These are phyloP conservation scores for Dendrobium nobile DNA, from an alignment of 106 monocot genomes.

Conservation along the genomic window DNA sequence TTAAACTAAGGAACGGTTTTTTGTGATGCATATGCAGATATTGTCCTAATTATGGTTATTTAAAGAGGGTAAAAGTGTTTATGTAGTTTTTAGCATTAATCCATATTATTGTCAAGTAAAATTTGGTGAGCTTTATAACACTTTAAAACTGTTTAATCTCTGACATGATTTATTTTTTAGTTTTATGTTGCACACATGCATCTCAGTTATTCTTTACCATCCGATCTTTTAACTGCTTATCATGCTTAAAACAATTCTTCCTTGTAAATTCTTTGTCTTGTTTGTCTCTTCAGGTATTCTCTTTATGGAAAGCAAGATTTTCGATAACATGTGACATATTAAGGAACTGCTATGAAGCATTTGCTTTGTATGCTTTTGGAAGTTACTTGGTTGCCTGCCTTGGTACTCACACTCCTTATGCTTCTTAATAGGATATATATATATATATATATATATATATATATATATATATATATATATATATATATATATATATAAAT, in stretches of 20 bases:
- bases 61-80: not conserved
- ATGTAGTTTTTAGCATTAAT: not conserved
- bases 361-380: conserved; percentile 71
- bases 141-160: not conserved
- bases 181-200: not conserved
- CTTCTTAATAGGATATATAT: not conserved
- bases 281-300: conserved; percentile 49
- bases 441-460: too few relatives aligned
- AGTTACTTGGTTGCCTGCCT: conserved; percentile 72
- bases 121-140: not conserved
- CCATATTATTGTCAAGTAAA: not conserved
- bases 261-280: not conserved
- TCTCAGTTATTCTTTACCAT: not conserved
- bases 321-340: conserved; percentile 76
- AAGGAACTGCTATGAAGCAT: conserved; percentile 87
- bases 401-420: conserved; percentile 29
- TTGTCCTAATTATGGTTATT: not conserved
- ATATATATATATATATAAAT: too few relatives aligned
- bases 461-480: too few relatives aligned
- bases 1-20: not conserved
- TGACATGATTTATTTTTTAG: not conserved
- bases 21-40: not conserved
- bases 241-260: not conserved
- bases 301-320: conserved; percentile 57
- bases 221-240: not conserved